Base-by-base conservation (phyloP, 1,284 basidiomycete genomes). In the Rhodotorula mucilaginosa region DNA sequence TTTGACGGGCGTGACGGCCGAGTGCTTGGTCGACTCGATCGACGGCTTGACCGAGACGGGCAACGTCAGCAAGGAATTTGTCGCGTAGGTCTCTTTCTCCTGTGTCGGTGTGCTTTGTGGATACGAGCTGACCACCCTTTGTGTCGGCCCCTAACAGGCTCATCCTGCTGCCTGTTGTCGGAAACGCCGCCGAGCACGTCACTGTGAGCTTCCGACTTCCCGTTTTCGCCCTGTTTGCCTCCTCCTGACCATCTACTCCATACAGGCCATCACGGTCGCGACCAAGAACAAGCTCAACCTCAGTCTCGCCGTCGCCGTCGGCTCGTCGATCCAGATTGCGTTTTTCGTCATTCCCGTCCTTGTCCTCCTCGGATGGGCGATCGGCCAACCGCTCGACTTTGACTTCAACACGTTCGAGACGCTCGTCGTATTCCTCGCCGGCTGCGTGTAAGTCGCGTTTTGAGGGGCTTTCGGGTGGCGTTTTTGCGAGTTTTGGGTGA, bases 21-120 rank as follows among this genome's bases (percentile, higher is more conserved):
- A 95, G 81, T 91, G 85, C 79, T 86, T 95, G 1, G 90, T 95
- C 15, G 86, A 87, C 73, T 91, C 90, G 15, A 92, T 95, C 76
- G 84, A 89, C 76, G 87, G 86, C n/a, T 79, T 88, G 64, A 88
- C 88, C 10, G 76, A 76, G 52, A 78, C 77, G 10, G 81, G 81
- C 26, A 76, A 75, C 57, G 81, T 85, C 78, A 86, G 84, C 80
- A 86, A 88, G 76, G 90, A 92, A 80, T 95, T 92, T 79, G 86
- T 95, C 51, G 91, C 90, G 48, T 81, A 29, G 16, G 62, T 56
- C 18, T 12, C 48, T 18, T 47, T 39, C 61, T 1, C 18, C 8
- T 29, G 3, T 13, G 5, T 13, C 21, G 16, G 23, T 31, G 12
- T n/a, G 29, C n/a, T 7, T 10, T n/a, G n/a, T 15, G n/a, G 8